A percentile compares a stretch with the other conserved stretches of the same genome.
Conservation (phyloP, 1,284 basidiomycete species). For the Violaceomyces palustris region DNA sequence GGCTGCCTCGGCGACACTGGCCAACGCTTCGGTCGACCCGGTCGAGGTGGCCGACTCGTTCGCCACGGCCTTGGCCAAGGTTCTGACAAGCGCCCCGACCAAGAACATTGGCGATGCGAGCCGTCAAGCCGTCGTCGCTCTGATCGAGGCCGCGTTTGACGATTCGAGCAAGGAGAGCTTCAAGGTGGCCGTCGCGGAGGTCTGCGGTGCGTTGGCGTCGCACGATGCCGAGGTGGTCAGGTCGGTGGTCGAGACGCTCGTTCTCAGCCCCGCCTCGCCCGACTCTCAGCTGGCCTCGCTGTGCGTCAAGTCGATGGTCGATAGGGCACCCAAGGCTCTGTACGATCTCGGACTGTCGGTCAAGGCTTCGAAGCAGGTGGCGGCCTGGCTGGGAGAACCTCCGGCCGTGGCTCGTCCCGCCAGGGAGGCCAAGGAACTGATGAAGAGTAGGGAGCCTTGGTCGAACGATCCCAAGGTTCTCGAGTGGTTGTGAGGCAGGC, state of each 20-base stretch:
- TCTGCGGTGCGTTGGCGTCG: conserved; percentile 65
- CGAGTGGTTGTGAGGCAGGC: too few species aligned
- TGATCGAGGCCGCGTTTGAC: conserved; percentile 73
- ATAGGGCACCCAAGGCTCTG: conserved; percentile 62
- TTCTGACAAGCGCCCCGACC: conserved; percentile 65
- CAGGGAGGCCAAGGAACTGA: conserved; percentile 72
- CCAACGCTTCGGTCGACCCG: conserved; percentile 10
- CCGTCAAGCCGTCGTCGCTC: conserved; percentile 66
- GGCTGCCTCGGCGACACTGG: conserved; percentile 11
- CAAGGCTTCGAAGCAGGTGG: conserved; percentile 68
- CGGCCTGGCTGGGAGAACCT: conserved; percentile 67
- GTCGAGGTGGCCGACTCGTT: conserved; percentile 62
- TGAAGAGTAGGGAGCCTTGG: conserved; percentile 57
- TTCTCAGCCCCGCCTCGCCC: conserved; percentile 61
- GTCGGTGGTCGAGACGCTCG: conserved; percentile 61
- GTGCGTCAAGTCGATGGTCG: conserved; percentile 59
- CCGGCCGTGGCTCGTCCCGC: conserved; percentile 75
- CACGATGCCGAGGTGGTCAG: conserved; percentile 64
- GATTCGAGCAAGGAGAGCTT: conserved; percentile 11
- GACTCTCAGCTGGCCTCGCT: conserved; percentile 65
- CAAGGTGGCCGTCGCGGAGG: conserved; percentile 63
- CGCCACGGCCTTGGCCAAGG: conserved; percentile 70
- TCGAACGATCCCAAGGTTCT: too few species aligned
- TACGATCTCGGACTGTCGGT: conserved; percentile 63
- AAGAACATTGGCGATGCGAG: conserved; percentile 73